phyloP scores from a whole-genome alignment of 441 rosid genomes.

The Viola pubescens region DNA sequence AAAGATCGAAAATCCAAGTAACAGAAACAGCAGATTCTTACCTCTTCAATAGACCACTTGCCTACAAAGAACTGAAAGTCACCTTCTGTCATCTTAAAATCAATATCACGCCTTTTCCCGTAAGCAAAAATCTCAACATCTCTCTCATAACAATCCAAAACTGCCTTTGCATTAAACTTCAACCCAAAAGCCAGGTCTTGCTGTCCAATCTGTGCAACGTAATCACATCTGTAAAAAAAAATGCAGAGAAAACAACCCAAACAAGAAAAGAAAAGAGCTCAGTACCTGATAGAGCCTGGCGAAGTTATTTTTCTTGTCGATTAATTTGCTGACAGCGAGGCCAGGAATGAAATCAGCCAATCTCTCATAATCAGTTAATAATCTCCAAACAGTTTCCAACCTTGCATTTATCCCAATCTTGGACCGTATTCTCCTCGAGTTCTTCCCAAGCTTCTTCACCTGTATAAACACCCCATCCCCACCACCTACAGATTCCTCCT shows the following conservation, averaged over 20 bases:
- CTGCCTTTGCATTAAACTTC: conserved; percentile 74
- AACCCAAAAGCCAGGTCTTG: conserved; percentile 67
- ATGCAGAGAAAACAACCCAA: neutral
- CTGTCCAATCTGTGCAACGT: conserved; percentile 52
- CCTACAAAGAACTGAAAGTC: conserved; percentile 81
- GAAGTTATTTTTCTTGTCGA: conserved; percentile 63
- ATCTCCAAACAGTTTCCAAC: conserved; percentile 62
- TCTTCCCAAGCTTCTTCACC: conserved; percentile 53
- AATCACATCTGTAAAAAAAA: neutral
- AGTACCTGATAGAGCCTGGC: conserved; percentile 67
- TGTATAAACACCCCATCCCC: conserved; percentile 51
- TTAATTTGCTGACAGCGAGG: conserved; percentile 71
- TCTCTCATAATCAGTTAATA: conserved; percentile 75
- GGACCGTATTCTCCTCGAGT: conserved; percentile 63
- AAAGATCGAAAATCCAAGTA: neutral
- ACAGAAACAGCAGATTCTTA: conserved; percentile 16
- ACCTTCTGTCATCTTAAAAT: conserved; percentile 82
- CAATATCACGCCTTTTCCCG: conserved; percentile 68
- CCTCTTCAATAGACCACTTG: conserved; percentile 88
- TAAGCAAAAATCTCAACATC: conserved; percentile 51
- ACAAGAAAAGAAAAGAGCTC: neutral
- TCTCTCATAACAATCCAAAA: conserved; percentile 78
- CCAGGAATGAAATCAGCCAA: conserved; percentile 69
- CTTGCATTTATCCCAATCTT: conserved; percentile 57
- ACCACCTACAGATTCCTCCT: conserved; percentile 5